Evolutionary conservation across 495 filamentous ascomycete species (phyloP).

Genomic region (Margaritispora aquatica): DNA sequence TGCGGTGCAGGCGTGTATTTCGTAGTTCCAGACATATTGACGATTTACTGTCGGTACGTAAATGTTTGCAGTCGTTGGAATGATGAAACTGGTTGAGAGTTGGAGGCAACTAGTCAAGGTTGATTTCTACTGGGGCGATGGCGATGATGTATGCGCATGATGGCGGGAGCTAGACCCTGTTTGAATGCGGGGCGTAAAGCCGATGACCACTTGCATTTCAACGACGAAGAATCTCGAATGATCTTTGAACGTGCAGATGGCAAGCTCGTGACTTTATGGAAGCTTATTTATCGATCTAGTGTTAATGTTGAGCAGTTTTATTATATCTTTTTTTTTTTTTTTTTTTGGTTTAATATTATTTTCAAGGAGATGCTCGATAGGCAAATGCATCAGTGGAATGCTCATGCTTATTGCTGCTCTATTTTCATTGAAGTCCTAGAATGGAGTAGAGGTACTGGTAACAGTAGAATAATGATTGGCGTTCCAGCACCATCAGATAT

Average conservation of each 20-base stretch:
- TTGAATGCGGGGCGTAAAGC: slow-evolving; percentile 4
- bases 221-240: neutral
- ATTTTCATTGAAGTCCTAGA: too few relatives aligned
- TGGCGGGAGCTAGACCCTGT: neutral
- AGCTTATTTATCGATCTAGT: too few relatives aligned
- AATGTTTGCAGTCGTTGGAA: neutral
- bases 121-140: neutral
- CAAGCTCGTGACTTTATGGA: neutral
- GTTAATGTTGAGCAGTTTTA: too few relatives aligned
- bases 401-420: too few relatives aligned
- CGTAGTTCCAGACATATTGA: slow-evolving; percentile 56
- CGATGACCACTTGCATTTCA: neutral
- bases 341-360: too few relatives aligned
- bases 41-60: neutral
- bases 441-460: too few relatives aligned
- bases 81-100: neutral
- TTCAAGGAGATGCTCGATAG: too few relatives aligned
- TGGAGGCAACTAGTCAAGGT: neutral
- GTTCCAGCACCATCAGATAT: too few relatives aligned
- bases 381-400: too few relatives aligned
- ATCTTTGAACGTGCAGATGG: neutral
- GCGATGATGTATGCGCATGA: neutral
- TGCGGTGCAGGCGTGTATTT: slow-evolving; percentile 68
- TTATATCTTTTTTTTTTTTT: too few relatives aligned
- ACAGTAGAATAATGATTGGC: too few relatives aligned